Evolutionary conservation across 2,329 filamentous ascomycete genomes (phyloP), one percentile per base, ranked within the genome.

Genomic region (Niveomyces coronatus): DNA sequence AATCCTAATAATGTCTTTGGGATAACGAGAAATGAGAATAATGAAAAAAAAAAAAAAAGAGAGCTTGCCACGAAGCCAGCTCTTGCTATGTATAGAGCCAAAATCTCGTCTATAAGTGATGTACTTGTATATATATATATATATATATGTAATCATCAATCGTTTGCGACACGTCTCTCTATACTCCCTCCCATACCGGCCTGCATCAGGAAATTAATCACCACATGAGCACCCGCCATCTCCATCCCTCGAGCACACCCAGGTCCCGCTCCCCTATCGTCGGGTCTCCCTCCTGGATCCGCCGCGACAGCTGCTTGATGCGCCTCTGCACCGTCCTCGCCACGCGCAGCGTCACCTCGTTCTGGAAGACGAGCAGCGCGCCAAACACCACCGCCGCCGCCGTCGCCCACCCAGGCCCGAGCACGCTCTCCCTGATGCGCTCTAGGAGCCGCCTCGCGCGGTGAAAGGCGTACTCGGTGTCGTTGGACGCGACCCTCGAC

Each of bases 401-500:
- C 24, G 64, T 65, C 1, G 71, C 70, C 2, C 61, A 51, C 11
- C 65, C 64, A 11, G 58, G 61, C 4, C 68, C 63, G 9, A 62
- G 55, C 1, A 70, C 51, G 6, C 62, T 60, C 31, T 59, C 53
- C 38, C 67, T 58, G 48, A 76, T 71, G 36, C 71, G 64, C 4
- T 61, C 47, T 19, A 76, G 54, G 4, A 76, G 61, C 3, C 61
- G 58, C 52, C 65, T 66, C 53, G 68, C 71, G 46, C 61, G 62
- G 18, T 53, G 55, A 50, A 74, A 76, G 20, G 73, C 72, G 48
- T 76, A 71, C 55, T 76, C 73, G 18, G 73, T 77, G 45, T 68
- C 62, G 51, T 71, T 75, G 44, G 64, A 50, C 1, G 62, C 53
- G 7, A 42, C 35, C 8, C 58, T 51, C 3, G 56, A 55, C 37